Conservation (phyloP, 768 basidiomycete genomes). For the Strobilomyces dryophilus region DNA sequence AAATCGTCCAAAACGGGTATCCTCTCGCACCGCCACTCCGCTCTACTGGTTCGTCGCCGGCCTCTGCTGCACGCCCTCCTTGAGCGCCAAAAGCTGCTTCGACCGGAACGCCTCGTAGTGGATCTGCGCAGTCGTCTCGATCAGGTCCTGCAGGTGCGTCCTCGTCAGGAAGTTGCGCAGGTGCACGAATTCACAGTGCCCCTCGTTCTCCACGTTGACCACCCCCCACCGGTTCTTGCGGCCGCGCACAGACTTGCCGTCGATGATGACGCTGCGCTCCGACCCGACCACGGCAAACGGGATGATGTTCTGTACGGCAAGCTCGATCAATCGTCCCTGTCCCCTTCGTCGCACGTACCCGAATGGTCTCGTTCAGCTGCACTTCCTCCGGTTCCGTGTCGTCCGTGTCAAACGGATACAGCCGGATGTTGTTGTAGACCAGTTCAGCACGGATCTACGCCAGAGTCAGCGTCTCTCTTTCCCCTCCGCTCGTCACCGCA, state of each 20-base stretch:
- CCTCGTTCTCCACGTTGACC: slow-evolving; percentile 95
- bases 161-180: slow-evolving; percentile 95
- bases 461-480: slow-evolving; percentile 8
- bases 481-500: slow-evolving; percentile 7
- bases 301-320: slow-evolving; percentile 69
- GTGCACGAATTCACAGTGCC: slow-evolving; percentile 97
- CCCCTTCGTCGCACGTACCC: slow-evolving; percentile 51
- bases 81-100: slow-evolving; percentile 94
- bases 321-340: background rate
- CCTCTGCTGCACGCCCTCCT: slow-evolving; percentile 85
- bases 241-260: slow-evolving; percentile 91
- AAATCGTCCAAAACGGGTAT: slow-evolving; percentile 12
- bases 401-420: slow-evolving; percentile 97
- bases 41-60: slow-evolving; percentile 39
- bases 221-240: slow-evolving; percentile 99
- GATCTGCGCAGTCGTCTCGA: slow-evolving; percentile 98
- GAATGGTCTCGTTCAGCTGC: slow-evolving; percentile 82
- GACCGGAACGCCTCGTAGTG: slow-evolving; percentile 99
- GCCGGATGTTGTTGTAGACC: slow-evolving; percentile 83
- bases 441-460: slow-evolving; percentile 88
- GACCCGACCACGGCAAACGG: slow-evolving; percentile 99
- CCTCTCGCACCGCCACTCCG: slow-evolving; percentile 1
- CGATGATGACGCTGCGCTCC: slow-evolving; percentile 91
- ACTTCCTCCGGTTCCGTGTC: slow-evolving; percentile 93
- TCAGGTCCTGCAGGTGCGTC: slow-evolving; percentile 96